Percentiles rank a stretch among this genome's conserved stretches.
Conservation (phyloP, 768 basidiomycete genomes). For the Tubosaeta brunneosetosa region DNA sequence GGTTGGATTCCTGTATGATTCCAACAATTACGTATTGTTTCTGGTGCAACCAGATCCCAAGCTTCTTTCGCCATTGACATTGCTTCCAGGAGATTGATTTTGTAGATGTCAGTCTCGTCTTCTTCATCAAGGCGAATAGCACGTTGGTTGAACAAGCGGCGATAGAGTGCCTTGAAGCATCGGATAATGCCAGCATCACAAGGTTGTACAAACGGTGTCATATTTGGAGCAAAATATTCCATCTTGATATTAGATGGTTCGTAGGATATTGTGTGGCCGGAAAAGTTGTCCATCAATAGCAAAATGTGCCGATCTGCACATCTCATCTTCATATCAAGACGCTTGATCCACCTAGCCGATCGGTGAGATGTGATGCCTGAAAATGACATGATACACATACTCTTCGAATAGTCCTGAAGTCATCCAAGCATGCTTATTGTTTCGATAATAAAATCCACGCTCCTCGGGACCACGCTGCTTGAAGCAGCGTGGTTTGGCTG, state of each 20-base stretch:
- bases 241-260: not conserved
- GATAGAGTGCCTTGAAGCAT: not conserved
- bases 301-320: too few relatives aligned
- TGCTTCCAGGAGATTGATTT: too few relatives aligned
- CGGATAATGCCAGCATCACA: not conserved
- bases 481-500: constrained; percentile 31
- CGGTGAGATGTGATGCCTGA: too few relatives aligned
- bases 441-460: not conserved
- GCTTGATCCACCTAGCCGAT: too few relatives aligned
- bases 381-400: not conserved
- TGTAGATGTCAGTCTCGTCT: too few relatives aligned
- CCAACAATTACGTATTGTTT: too few relatives aligned
- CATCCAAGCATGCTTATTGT: constrained; percentile 1
- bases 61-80: too few relatives aligned
- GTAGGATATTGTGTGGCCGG: not conserved
- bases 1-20: too few relatives aligned
- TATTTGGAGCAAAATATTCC: not conserved
- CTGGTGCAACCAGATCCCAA: too few relatives aligned
- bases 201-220: not conserved
- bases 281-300: not conserved
- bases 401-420: not conserved
- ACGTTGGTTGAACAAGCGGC: too few relatives aligned
- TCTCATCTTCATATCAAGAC: too few relatives aligned
- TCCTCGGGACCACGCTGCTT: not conserved
- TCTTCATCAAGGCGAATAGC: too few relatives aligned